These are phyloP conservation scores for Eucalyptus caleyi DNA, from an alignment of 345 rosid genomes.

Conservation along the genomic window DNA sequence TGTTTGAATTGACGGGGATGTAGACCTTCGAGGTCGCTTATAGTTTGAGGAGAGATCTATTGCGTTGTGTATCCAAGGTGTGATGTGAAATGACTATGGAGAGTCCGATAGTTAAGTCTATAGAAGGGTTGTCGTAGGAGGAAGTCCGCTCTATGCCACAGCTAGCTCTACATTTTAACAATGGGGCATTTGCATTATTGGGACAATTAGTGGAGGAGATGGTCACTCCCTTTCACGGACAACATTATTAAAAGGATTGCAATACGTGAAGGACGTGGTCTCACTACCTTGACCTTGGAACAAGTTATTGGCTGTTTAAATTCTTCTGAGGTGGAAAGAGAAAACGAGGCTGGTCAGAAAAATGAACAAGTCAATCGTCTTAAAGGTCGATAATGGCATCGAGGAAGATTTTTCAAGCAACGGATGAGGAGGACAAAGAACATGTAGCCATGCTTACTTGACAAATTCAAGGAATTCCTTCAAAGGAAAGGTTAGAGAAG, in stretches of 20 bases:
- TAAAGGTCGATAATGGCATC: neutral
- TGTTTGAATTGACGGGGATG: neutral
- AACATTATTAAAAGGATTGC: neutral
- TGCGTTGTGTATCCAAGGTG: too few relatives aligned
- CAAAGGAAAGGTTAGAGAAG: neutral
- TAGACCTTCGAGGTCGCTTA: neutral
- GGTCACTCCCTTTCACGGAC: neutral
- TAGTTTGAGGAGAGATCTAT: too few relatives aligned
- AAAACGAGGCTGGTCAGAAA: neutral
- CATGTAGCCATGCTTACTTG: too few relatives aligned
- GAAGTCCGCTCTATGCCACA: neutral
- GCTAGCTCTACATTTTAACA: neutral
- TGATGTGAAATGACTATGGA: neutral
- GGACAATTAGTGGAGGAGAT: neutral
- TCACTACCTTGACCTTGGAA: neutral
- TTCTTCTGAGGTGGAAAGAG: neutral
- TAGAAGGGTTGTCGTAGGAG: neutral
- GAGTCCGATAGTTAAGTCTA: neutral
- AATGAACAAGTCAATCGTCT: neutral
- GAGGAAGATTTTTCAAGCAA: neutral
- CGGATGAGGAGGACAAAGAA: neutral
- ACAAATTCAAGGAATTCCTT: neutral
- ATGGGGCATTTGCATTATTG: neutral
- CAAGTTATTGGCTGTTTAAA: too few relatives aligned
- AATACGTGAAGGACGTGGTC: neutral